Conservation (phyloP, 2,329 filamentous ascomycete species). For the Rhynchosporium secalis region DNA sequence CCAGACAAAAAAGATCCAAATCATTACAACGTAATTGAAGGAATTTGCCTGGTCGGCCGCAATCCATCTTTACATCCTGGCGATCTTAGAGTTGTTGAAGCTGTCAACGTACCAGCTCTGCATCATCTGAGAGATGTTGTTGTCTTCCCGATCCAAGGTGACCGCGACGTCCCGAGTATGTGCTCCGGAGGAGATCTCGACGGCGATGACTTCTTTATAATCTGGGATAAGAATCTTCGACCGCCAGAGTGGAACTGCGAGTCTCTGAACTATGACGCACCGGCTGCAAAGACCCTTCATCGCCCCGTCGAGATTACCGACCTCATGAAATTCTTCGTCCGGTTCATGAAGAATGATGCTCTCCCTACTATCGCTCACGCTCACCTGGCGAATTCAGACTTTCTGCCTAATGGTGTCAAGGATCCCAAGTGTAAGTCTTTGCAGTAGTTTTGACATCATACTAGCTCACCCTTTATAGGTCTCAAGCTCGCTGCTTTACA, state of each 20-base stretch:
- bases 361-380: slow-evolving; percentile 78
- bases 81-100: slow-evolving; percentile 83
- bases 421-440: slow-evolving; percentile 62
- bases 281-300: slow-evolving; percentile 55
- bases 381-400: slow-evolving; percentile 78
- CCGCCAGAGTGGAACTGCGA: slow-evolving; percentile 68
- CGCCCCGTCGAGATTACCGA: slow-evolving; percentile 69
- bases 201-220: slow-evolving; percentile 91
- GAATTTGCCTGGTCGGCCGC: slow-evolving; percentile 79
- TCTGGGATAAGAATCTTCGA: slow-evolving; percentile 80
- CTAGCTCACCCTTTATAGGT: slow-evolving; percentile 43
- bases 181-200: slow-evolving; percentile 95
- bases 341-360: slow-evolving; percentile 88
- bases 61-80: slow-evolving; percentile 95
- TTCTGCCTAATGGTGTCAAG: slow-evolving; percentile 59
- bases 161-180: slow-evolving; percentile 87
- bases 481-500: slow-evolving; percentile 76
- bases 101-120: slow-evolving; percentile 73
- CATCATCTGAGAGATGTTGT: slow-evolving; percentile 81
- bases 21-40: slow-evolving; percentile 65
- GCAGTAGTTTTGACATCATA: neutral
- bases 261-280: slow-evolving; percentile 74
- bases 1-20: slow-evolving; percentile 56
- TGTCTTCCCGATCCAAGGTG: slow-evolving; percentile 80
- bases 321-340: slow-evolving; percentile 82